Base-by-base conservation (phyloP, 1,139 yeast species). In the Geotrichum armillariae region DNA sequence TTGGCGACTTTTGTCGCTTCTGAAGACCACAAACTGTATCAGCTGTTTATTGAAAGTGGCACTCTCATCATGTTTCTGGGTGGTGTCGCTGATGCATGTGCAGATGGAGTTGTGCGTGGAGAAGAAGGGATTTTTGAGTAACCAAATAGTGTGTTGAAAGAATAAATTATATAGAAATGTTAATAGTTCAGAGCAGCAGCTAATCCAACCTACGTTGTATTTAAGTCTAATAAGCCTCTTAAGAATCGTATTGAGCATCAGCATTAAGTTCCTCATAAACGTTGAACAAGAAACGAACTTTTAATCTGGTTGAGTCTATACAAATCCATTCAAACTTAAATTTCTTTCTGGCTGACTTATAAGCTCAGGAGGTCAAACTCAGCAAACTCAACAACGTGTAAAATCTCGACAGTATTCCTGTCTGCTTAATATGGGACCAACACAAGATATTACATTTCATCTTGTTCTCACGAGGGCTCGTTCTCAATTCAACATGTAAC, bases 201-300 rank as follows among this genome's bases (percentile, higher is more conserved):
- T 72, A 91, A 93, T 65, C 91, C 97, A 62, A 27, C 93, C 97
- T 29, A 85, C 97, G 54, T 74, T 80, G 31, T 94, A 85, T 81
- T 94, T 83, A 64, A 88, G 87, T 66, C 86, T 87, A 51, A 94
- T 82, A 61, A 95, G n/a, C n/a, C n/a, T 80, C 53, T 87, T 95
- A 59, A 93, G 78, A 38, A 95, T 86, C 44, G 65, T 91, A 94
- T 41, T 95, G 83, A 38, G 89, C 88, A 68, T 93, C 98, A 56
- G 83, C 81, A 64, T 80, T 82, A 43, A 96, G 96, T 64, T 91
- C 89, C 54, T 89, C 95, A 64, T 88, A 93, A 53, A 93, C 82
- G 59, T 89, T 83, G 60, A 93, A 78, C 96, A 98, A 93, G 5
- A n/a, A n/a, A 99, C 99, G 66, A 90, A 90, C 44, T 98, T 99